phyloP scores from a whole-genome alignment of 495 filamentous ascomycete species.

The Bryoglossum gracile region DNA sequence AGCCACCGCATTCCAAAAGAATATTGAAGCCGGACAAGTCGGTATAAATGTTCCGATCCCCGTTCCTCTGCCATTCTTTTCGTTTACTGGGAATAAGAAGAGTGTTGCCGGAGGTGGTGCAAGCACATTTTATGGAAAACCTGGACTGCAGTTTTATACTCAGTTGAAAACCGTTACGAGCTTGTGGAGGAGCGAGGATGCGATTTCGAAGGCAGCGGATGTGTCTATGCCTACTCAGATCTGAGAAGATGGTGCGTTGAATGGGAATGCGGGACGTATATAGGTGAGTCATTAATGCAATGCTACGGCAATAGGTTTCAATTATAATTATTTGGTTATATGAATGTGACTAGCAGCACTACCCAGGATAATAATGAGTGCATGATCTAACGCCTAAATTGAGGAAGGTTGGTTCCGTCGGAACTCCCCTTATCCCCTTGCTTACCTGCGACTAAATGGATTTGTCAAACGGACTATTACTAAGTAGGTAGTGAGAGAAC shows the following conservation, averaged over 20 bases:
- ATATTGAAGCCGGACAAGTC: conserved; percentile 71
- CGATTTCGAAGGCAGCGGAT: conserved; percentile 67
- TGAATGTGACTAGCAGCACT: too few relatives aligned
- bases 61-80: conserved; percentile 44
- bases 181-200: conserved; percentile 81
- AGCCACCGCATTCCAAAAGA: conserved; percentile 51
- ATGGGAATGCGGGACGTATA: neutral
- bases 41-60: conserved; percentile 79
- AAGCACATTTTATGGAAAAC: conserved; percentile 91
- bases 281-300: neutral
- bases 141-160: conserved; percentile 89
- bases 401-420: too few relatives aligned
- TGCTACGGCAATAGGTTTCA: too few relatives aligned
- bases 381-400: too few relatives aligned
- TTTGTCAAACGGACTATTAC: too few relatives aligned
- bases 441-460: too few relatives aligned
- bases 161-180: conserved; percentile 97
- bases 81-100: conserved; percentile 97
- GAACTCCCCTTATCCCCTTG: too few relatives aligned
- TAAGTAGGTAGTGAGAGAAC: too few relatives aligned
- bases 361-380: too few relatives aligned
- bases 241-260: conserved; percentile 11
- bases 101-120: conserved; percentile 89
- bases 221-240: conserved; percentile 91
- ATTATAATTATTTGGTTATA: too few relatives aligned